Evolutionary conservation across 805 yeast genomes (phyloP).

Genomic region (Hanseniaspora vineae): DNA sequence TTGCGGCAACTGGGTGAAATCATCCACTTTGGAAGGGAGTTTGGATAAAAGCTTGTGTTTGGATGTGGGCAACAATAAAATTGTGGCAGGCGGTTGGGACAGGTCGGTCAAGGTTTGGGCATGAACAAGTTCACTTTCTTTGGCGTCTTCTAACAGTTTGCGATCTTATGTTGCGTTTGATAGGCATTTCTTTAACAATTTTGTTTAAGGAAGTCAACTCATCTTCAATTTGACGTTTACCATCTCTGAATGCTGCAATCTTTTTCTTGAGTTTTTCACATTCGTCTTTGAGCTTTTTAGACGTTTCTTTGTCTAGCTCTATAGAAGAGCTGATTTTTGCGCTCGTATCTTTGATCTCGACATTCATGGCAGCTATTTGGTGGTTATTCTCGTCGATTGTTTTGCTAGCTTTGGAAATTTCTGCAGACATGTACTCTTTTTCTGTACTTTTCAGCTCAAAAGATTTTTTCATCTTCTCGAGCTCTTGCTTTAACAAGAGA

Average conservation of each 20-base stretch:
- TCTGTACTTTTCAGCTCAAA: slow-evolving; percentile 42
- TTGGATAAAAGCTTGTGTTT: slow-evolving; percentile 63
- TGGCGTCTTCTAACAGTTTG: neutral
- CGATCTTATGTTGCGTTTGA: neutral
- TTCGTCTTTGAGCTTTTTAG: neutral
- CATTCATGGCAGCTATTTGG: slow-evolving; percentile 10
- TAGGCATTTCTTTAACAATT: neutral
- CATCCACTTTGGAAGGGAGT: slow-evolving; percentile 41
- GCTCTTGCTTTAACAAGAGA: slow-evolving; percentile 33
- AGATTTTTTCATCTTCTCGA: slow-evolving; percentile 31
- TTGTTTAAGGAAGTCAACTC: neutral
- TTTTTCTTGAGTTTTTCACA: neutral
- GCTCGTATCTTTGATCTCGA: slow-evolving; percentile 8
- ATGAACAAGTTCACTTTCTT: neutral
- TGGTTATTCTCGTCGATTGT: slow-evolving; percentile 34
- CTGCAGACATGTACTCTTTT: slow-evolving; percentile 47
- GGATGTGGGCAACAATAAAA: slow-evolving; percentile 32
- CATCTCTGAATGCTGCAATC: neutral
- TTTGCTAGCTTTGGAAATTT: slow-evolving; percentile 38
- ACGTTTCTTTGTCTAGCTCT: neutral
- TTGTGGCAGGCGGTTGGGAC: slow-evolving; percentile 77
- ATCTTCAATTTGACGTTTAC: neutral
- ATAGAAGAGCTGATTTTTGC: slow-evolving; percentile 1
- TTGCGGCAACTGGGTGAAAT: slow-evolving; percentile 55
- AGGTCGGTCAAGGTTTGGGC: slow-evolving; percentile 59